phyloP scores from a whole-genome alignment of 345 rosid species.

The Hevea brasiliensis region DNA sequence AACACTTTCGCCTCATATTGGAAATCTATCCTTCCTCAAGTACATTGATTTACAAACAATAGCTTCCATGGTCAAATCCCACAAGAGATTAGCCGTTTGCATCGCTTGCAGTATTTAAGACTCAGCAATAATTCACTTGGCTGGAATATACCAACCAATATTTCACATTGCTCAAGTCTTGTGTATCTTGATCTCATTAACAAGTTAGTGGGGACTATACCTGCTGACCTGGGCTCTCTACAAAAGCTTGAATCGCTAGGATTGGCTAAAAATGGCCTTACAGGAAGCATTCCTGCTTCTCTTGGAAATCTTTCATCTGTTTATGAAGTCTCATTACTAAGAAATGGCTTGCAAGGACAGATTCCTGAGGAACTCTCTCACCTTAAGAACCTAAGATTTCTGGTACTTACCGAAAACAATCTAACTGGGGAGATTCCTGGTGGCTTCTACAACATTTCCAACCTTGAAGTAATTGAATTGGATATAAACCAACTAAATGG shows the following conservation, averaged over 20 bases:
- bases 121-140: neutral
- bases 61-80: neutral
- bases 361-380: constrained; percentile 18
- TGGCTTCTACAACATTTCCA: constrained; percentile 22
- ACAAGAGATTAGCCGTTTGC: neutral
- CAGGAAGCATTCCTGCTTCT: constrained; percentile 10
- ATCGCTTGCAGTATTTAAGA: neutral
- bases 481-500: constrained; percentile 24
- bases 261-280: neutral
- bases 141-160: neutral
- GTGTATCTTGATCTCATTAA: neutral
- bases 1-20: neutral
- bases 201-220: neutral
- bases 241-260: neutral
- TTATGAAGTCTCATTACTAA: neutral
- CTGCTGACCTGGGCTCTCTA: neutral
- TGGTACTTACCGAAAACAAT: constrained; percentile 13
- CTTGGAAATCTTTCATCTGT: constrained; percentile 5
- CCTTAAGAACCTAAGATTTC: neutral
- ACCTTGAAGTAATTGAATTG: neutral
- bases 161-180: constrained; percentile 6
- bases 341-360: constrained; percentile 10
- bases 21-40: constrained; percentile 5
- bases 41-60: neutral
- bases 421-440: constrained; percentile 19